Conservation (phyloP, 768 basidiomycete species). For the Auricularia auricula-judae region DNA sequence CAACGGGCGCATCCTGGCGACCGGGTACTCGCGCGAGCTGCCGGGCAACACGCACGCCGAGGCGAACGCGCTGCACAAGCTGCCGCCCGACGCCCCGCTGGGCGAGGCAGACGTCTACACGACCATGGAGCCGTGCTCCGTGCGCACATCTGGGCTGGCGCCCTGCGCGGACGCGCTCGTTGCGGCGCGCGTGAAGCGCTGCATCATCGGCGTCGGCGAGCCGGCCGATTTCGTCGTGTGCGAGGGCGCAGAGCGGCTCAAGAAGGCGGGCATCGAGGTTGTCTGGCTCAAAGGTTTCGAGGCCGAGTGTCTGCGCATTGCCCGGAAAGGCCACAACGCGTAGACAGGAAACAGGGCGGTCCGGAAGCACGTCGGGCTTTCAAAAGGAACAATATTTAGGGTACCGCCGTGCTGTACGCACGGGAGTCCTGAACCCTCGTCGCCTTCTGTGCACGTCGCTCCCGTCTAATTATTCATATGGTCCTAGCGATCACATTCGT, state of each 20-base stretch:
- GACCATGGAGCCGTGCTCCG: conserved; percentile 92
- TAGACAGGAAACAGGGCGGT: background rate
- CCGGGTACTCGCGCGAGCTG: conserved; percentile 84
- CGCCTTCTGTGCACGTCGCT: too few species aligned
- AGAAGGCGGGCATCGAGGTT: conserved; percentile 61
- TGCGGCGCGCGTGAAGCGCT: conserved; percentile 53
- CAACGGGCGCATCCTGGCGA: conserved; percentile 42
- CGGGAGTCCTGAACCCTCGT: too few species aligned
- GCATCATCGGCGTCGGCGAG: conserved; percentile 83
- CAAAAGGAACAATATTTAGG: too few species aligned
- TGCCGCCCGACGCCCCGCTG: conserved; percentile 41
- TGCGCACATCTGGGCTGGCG: conserved; percentile 74
- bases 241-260: conserved; percentile 69
- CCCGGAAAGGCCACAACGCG: conserved; percentile 29
- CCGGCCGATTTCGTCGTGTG: conserved; percentile 92
- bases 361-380: background rate
- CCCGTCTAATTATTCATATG: too few species aligned
- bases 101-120: conserved; percentile 71
- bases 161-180: conserved; percentile 84
- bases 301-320: conserved; percentile 67
- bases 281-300: conserved; percentile 68
- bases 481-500: too few species aligned
- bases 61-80: conserved; percentile 81
- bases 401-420: too few species aligned
- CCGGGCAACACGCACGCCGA: conserved; percentile 96